phyloP scores from a whole-genome alignment of 345 rosid species.

The Rhizophora apiculata region DNA sequence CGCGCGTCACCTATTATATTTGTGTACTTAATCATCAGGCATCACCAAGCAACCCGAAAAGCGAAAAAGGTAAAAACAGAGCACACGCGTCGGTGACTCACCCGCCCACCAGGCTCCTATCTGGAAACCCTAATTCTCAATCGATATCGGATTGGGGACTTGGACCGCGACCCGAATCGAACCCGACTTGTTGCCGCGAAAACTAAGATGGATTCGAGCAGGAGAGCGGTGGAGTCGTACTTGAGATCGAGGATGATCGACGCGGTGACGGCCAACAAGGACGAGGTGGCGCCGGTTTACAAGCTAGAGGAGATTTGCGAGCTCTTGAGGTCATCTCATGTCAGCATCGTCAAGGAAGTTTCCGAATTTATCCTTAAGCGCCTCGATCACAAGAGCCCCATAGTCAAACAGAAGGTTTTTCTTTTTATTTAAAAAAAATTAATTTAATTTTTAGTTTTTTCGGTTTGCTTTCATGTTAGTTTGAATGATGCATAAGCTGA shows the following conservation, averaged over 20 bases:
- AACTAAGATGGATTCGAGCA: slow-evolving; percentile 81
- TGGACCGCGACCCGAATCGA: too few species aligned
- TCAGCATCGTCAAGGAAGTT: slow-evolving; percentile 80
- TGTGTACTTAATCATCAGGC: not conserved
- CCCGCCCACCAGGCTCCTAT: not conserved
- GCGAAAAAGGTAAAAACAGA: not conserved
- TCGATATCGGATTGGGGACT: too few species aligned
- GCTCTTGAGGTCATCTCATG: slow-evolving; percentile 80
- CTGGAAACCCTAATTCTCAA: too few species aligned
- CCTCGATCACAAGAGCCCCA: slow-evolving; percentile 85
- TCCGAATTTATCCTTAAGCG: slow-evolving; percentile 80
- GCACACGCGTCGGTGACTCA: slow-evolving; percentile 12
- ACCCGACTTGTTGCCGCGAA: too few species aligned
- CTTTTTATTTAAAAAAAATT: too few species aligned
- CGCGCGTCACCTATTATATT: too few species aligned
- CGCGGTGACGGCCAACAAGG: slow-evolving; percentile 83
- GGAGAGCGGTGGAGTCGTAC: slow-evolving; percentile 98
- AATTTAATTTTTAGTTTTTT: too few species aligned
- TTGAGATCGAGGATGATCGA: slow-evolving; percentile 97
- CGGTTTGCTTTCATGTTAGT: not conserved
- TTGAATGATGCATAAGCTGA: not conserved
- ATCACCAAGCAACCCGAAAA: not conserved
- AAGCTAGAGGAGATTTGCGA: slow-evolving; percentile 94
- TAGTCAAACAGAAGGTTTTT: slow-evolving; percentile 90
- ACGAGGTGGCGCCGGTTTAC: slow-evolving; percentile 92